These are phyloP conservation scores for Hypoxylon rickii DNA, from an alignment of 495 filamentous ascomycete species.

Conservation along the genomic window DNA sequence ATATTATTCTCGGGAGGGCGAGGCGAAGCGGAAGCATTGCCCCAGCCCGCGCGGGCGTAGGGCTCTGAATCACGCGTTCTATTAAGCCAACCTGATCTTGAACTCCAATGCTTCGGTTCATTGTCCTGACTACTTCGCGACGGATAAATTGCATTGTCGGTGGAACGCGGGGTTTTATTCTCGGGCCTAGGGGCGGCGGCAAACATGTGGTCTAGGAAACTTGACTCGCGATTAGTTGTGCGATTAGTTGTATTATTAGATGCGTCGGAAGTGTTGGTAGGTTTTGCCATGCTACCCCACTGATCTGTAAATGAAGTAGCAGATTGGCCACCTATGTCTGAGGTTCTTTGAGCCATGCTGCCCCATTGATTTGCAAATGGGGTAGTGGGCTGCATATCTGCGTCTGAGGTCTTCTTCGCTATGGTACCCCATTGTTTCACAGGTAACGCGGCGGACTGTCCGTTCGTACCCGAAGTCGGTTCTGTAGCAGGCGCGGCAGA, in stretches of 20 bases:
- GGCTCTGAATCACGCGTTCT: neutral
- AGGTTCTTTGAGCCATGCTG: neutral
- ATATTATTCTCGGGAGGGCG: neutral
- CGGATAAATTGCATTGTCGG: neutral
- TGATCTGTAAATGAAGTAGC: neutral
- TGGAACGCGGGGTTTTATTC: neutral
- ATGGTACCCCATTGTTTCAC: neutral
- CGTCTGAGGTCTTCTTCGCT: neutral
- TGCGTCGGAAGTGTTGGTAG: neutral
- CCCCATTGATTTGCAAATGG: neutral
- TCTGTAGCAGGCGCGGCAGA: no score
- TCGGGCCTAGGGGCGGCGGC: neutral
- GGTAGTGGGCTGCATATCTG: neutral
- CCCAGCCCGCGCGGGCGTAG: neutral
- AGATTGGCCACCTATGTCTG: neutral
- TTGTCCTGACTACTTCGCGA: neutral
- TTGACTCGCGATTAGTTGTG: neutral
- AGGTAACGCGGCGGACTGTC: neutral
- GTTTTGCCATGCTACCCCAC: neutral
- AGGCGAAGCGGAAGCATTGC: neutral
- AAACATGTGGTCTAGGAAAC: no score
- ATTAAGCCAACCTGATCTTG: no score
- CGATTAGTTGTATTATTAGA: neutral
- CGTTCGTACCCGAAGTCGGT: no score
- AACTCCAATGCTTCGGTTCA: no score